These are phyloP conservation scores for Lasiodiplodia sp. DNA, from an alignment of 2,329 filamentous ascomycete genomes.

Conservation along the genomic window DNA sequence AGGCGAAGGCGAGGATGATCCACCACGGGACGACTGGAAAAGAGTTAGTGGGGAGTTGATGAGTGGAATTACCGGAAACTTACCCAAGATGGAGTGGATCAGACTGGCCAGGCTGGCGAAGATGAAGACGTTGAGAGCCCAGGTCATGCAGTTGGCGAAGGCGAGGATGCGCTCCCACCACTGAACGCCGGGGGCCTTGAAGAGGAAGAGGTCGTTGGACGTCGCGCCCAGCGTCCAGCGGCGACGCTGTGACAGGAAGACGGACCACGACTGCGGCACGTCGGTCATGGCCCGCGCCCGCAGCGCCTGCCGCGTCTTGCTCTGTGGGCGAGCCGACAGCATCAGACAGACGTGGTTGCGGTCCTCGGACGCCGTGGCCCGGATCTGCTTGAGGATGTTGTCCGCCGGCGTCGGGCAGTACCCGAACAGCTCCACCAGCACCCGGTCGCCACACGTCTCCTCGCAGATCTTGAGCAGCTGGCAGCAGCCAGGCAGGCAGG, in stretches of 20 bases:
- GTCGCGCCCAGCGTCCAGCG: conserved; percentile 59
- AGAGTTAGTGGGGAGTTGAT: not conserved
- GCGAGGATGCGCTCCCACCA: conserved; percentile 56
- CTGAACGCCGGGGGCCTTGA: conserved; percentile 53
- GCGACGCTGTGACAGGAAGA: conserved; percentile 59
- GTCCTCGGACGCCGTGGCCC: conserved; percentile 59
- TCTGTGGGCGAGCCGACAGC: conserved; percentile 47
- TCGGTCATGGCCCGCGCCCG: conserved; percentile 57
- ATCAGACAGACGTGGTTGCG: conserved; percentile 60
- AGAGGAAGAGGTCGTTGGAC: conserved; percentile 59
- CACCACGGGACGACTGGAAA: conserved; percentile 31
- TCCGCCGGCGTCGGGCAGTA: conserved; percentile 60
- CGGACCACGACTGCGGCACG: conserved; percentile 39
- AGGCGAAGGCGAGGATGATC: conserved; percentile 36
- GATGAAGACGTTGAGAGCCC: conserved; percentile 38
- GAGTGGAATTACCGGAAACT: not conserved
- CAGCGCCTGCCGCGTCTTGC: conserved; percentile 57
- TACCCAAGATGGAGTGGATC: conserved; percentile 35
- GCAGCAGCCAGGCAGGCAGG: conserved; percentile 59
- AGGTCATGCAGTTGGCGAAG: conserved; percentile 56
- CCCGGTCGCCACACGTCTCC: conserved; percentile 43
- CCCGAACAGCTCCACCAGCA: conserved; percentile 56
- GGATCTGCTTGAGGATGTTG: conserved; percentile 58
- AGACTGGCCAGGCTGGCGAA: conserved; percentile 36
- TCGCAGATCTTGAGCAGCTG: conserved; percentile 60